These are phyloP conservation scores for Geranomyces michiganensis DNA, from an alignment of 192 early-diverging fungal species.

Conservation along the genomic window DNA sequence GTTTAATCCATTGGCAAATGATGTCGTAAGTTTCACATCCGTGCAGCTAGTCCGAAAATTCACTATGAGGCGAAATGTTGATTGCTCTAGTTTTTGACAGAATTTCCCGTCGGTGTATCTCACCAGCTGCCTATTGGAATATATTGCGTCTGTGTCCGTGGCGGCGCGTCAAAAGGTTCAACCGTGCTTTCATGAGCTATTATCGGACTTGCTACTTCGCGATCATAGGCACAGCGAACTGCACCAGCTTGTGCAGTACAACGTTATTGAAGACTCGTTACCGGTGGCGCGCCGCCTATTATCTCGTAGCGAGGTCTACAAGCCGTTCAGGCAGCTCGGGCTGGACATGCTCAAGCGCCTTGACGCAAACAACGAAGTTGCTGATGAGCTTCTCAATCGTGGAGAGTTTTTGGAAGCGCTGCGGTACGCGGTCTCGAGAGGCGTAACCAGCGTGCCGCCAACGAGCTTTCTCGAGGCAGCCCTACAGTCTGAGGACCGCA, in stretches of 20 bases:
- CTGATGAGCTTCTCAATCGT: conserved; percentile 25
- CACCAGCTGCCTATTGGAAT: conserved; percentile 25
- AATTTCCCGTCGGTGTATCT: conserved; percentile 17
- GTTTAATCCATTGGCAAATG: conserved; percentile 2
- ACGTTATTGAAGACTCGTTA: conserved; percentile 38
- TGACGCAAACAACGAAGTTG: conserved; percentile 28
- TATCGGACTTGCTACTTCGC: conserved; percentile 31
- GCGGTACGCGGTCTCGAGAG: conserved; percentile 29
- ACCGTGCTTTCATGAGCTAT: conserved; percentile 33
- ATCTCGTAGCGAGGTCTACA: background rate
- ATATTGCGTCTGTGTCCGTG: conserved; percentile 24
- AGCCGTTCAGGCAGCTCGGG: conserved; percentile 30
- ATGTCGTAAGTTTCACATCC: conserved; percentile 14
- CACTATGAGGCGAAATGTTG: too few species aligned
- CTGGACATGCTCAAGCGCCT: conserved; percentile 43
- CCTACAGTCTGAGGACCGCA: conserved; percentile 34
- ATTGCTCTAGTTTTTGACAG: background rate
- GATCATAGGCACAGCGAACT: conserved; percentile 27
- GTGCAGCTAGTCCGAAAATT: background rate
- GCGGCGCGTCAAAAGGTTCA: conserved; percentile 3
- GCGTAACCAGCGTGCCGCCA: conserved; percentile 3
- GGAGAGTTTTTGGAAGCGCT: conserved; percentile 48
- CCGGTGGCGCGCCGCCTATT: conserved; percentile 34
- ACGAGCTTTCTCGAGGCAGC: conserved; percentile 45
- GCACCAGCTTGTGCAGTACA: conserved; percentile 31